Evolutionary conservation across 345 rosid species (phyloP).

Genomic region (Citrus mangshanensis): DNA sequence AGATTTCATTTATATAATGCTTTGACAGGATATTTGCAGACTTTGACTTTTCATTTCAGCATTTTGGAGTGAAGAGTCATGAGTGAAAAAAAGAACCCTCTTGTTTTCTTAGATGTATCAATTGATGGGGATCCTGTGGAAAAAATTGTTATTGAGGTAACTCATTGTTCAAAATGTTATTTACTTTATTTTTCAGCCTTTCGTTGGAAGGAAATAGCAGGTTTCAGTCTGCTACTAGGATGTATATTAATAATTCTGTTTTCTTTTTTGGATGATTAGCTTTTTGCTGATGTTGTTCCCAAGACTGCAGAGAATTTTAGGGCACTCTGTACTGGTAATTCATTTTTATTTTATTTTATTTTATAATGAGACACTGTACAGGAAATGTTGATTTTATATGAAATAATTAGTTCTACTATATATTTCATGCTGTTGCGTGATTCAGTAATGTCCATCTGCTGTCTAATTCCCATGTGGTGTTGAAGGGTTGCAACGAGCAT

Average conservation of each 20-base stretch:
- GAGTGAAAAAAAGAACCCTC: constrained; percentile 78
- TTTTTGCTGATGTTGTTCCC: constrained; percentile 85
- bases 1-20: not conserved
- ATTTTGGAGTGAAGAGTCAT: constrained; percentile 34
- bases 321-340: constrained; percentile 88
- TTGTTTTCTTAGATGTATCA: constrained; percentile 73
- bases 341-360: not conserved
- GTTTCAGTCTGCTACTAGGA: not conserved
- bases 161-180: constrained; percentile 4
- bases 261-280: constrained; percentile 45
- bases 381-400: constrained; percentile 33
- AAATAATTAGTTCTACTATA: not conserved
- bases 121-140: constrained; percentile 63
- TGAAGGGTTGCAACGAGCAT: not conserved
- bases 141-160: constrained; percentile 84
- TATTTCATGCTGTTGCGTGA: not conserved
- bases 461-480: not conserved
- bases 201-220: not conserved
- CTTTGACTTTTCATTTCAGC: constrained; percentile 4
- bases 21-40: not conserved
- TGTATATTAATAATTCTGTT: not conserved
- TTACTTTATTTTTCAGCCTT: not conserved
- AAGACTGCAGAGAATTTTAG: constrained; percentile 95
- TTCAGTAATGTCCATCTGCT: not conserved
- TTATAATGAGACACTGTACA: constrained; percentile 59